A percentile compares a stretch with the other conserved stretches of the same genome.
Evolutionary conservation across 306 rosid species (phyloP).

Genomic region (Macrotyloma uniflorum): DNA sequence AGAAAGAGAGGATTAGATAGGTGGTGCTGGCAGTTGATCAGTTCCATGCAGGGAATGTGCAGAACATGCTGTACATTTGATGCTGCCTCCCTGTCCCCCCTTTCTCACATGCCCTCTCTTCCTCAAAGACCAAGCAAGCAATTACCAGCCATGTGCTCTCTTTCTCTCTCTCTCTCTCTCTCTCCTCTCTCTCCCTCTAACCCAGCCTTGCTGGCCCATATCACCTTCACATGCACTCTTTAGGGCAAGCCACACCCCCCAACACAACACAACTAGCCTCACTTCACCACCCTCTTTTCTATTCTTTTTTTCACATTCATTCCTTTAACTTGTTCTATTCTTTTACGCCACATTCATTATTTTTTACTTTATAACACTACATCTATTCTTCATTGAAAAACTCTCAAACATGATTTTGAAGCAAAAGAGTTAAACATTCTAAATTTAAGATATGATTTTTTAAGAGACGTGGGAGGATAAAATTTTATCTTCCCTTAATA

Average conservation of each 20-base stretch:
- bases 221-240: conserved; percentile 84
- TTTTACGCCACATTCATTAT: too few species aligned
- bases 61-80: conserved; percentile 84
- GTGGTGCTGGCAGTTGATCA: conserved; percentile 38
- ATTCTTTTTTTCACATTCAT: too few species aligned
- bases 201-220: conserved; percentile 70
- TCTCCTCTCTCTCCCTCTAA: conserved; percentile 23
- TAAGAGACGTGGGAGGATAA: too few species aligned
- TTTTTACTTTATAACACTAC: too few species aligned
- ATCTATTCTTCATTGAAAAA: too few species aligned
- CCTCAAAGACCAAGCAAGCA: conserved; percentile 29
- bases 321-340: too few species aligned
- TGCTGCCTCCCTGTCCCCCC: conserved; percentile 84
- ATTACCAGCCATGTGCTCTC: conserved; percentile 62
- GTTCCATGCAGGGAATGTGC: conserved; percentile 97
- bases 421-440: too few species aligned
- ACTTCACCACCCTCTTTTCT: conserved; percentile 11
- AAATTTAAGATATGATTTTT: too few species aligned
- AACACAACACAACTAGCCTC: conserved; percentile 30
- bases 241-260: conserved; percentile 55
- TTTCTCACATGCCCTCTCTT: conserved; percentile 65
- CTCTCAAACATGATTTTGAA: too few species aligned
- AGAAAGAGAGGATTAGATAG: conserved; percentile 13
- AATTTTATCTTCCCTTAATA: too few species aligned
- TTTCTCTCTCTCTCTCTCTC: conserved; percentile 22